Conservation (phyloP, 257 asterid species). For the Voacanga thouarsii region DNA sequence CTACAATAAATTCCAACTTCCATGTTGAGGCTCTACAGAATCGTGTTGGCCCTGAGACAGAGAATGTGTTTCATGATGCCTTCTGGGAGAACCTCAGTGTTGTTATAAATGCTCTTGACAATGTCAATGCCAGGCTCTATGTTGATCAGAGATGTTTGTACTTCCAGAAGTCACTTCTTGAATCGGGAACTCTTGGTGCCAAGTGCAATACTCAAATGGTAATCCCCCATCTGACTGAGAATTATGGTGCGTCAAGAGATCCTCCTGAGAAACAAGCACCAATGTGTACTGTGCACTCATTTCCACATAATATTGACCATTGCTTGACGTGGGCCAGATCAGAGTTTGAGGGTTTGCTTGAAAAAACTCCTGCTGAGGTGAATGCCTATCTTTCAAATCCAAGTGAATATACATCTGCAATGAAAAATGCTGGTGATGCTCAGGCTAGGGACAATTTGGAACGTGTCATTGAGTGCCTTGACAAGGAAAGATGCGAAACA, state of each 20-base stretch:
- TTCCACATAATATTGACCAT: slow-evolving; percentile 92
- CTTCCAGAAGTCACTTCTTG: slow-evolving; percentile 90
- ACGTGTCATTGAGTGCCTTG: slow-evolving; percentile 76
- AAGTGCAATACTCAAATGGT: slow-evolving; percentile 94
- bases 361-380: slow-evolving; percentile 87
- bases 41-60: slow-evolving; percentile 87
- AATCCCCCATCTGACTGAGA: slow-evolving; percentile 89
- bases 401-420: slow-evolving; percentile 58
- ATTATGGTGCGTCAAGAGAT: slow-evolving; percentile 92
- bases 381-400: slow-evolving; percentile 77
- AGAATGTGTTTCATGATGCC: slow-evolving; percentile 77
- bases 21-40: slow-evolving; percentile 83
- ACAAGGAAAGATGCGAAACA: slow-evolving; percentile 65
- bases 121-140: slow-evolving; percentile 88
- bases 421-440: slow-evolving; percentile 88
- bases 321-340: slow-evolving; percentile 98
- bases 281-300: slow-evolving; percentile 92
- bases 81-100: slow-evolving; percentile 81
- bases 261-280: slow-evolving; percentile 99
- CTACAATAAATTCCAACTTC: slow-evolving; percentile 57
- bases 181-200: slow-evolving; percentile 97
- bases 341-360: slow-evolving; percentile 92
- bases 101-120: slow-evolving; percentile 90
- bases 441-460: slow-evolving; percentile 91
- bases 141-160: slow-evolving; percentile 93